Percentiles rank a stretch among this genome's conserved stretches.
phyloP scores from a whole-genome alignment of 2,329 filamentous ascomycete species.

The Fusarium illudens region DNA sequence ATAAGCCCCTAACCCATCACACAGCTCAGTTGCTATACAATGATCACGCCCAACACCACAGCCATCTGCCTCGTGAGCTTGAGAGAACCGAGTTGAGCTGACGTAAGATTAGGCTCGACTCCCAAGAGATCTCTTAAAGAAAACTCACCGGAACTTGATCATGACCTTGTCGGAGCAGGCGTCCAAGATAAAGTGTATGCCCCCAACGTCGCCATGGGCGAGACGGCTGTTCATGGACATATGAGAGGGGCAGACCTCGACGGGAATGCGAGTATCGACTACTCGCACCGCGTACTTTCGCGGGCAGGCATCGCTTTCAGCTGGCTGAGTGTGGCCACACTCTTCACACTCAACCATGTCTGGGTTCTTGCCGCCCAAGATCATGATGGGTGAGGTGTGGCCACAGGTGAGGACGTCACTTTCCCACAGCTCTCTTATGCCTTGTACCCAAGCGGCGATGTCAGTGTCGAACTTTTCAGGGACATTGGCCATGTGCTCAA shows the following conservation, averaged over 20 bases:
- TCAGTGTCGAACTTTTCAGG: background rate
- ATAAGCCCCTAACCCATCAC: constrained; percentile 1
- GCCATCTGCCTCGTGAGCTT: constrained; percentile 18
- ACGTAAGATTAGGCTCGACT: background rate
- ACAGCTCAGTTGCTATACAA: background rate
- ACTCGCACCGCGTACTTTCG: constrained; percentile 2
- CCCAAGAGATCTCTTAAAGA: background rate
- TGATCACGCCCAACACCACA: background rate
- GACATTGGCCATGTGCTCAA: background rate
- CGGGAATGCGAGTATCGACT: constrained; percentile 3
- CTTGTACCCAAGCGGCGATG: background rate
- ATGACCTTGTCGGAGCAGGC: background rate
- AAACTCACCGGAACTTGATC: constrained; percentile 30
- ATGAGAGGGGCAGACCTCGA: constrained; percentile 10
- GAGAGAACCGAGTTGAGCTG: constrained; percentile 30
- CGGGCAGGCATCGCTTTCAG: background rate
- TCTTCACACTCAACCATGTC: constrained; percentile 18
- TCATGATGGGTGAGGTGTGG: constrained; percentile 8
- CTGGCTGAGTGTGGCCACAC: constrained; percentile 6
- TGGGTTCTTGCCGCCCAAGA: background rate
- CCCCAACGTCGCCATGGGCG: constrained; percentile 18
- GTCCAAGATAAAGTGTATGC: constrained; percentile 27
- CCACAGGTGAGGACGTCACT: background rate
- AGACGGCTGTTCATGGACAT: constrained; percentile 23
- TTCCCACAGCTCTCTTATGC: background rate